Conservation (phyloP, 1,284 basidiomycete genomes). For the Ganoderma sinense region DNA sequence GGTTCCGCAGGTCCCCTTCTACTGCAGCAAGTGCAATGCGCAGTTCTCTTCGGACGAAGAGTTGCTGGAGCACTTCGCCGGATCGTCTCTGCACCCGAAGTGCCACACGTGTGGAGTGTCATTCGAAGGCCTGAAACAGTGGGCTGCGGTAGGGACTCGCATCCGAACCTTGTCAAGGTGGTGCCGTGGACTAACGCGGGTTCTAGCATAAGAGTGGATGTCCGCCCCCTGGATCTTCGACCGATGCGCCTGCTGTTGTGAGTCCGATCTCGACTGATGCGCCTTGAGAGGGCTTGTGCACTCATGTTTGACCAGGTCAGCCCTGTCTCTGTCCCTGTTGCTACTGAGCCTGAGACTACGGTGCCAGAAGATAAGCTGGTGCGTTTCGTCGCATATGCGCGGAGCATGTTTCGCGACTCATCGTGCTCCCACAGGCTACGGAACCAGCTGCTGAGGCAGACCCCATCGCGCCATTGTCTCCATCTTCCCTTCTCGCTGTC, state of each 20-base stretch:
- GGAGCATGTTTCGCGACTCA: not conserved
- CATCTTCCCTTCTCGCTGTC: not conserved
- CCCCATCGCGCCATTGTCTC: not conserved
- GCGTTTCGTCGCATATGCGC: not conserved
- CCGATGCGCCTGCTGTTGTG: not conserved
- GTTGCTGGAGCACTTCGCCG: slow-evolving; percentile 9
- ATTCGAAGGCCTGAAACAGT: not conserved
- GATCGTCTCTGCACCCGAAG: not conserved
- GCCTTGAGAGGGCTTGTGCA: not conserved
- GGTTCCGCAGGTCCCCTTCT: not conserved
- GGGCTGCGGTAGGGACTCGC: not conserved
- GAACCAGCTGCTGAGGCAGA: not conserved
- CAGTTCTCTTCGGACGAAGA: not conserved
- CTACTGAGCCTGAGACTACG: not conserved
- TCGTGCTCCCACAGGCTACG: not conserved
- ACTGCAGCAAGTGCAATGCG: slow-evolving; percentile 3
- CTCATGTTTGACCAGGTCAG: not conserved
- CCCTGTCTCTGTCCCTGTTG: not conserved
- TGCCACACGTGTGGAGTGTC: slow-evolving; percentile 7
- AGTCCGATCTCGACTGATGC: not conserved
- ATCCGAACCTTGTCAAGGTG: not conserved
- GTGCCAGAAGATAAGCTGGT: not conserved
- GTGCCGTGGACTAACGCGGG: not conserved
- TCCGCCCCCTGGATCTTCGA: not conserved
- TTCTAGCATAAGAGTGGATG: not conserved